Percentiles rank a stretch among this genome's conserved stretches.
Evolutionary conservation across 2,329 filamentous ascomycete genomes (phyloP).

Genomic region (Hypoxylon sp.): DNA sequence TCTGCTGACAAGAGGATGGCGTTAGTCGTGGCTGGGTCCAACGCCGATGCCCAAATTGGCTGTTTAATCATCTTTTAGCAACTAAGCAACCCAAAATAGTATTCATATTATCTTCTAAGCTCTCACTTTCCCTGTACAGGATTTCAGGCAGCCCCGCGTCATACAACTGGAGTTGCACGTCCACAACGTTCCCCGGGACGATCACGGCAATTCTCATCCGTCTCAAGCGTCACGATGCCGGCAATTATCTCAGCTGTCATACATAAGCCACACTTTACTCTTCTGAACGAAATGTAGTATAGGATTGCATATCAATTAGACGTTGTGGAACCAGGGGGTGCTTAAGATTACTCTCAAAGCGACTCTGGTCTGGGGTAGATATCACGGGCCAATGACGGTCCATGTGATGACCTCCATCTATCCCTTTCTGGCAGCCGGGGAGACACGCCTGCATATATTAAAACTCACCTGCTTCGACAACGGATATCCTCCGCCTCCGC

Average conservation of each 20-base stretch:
- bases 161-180: background rate
- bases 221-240: constrained; percentile 4
- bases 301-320: constrained; percentile 18
- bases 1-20: constrained; percentile 1
- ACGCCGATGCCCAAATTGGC: background rate
- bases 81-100: background rate
- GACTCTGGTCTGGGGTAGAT: constrained; percentile 14
- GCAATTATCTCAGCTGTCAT: constrained; percentile 15
- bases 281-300: background rate
- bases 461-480: constrained; percentile 9
- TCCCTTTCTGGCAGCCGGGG: constrained; percentile 7
- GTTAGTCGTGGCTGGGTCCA: constrained; percentile 5
- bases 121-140: constrained; percentile 1
- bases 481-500: background rate
- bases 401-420: constrained; percentile 24
- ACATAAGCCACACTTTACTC: constrained; percentile 19
- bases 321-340: constrained; percentile 22
- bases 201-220: constrained; percentile 1
- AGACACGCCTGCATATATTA: constrained; percentile 25
- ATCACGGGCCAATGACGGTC: constrained; percentile 15
- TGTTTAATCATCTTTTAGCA: constrained; percentile 2
- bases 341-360: background rate
- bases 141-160: constrained; percentile 29
- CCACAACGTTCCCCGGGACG: constrained; percentile 1
- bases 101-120: constrained; percentile 3